Evolutionary conservation across 768 basidiomycete genomes (phyloP).

Genomic region (Suillus brevipes): DNA sequence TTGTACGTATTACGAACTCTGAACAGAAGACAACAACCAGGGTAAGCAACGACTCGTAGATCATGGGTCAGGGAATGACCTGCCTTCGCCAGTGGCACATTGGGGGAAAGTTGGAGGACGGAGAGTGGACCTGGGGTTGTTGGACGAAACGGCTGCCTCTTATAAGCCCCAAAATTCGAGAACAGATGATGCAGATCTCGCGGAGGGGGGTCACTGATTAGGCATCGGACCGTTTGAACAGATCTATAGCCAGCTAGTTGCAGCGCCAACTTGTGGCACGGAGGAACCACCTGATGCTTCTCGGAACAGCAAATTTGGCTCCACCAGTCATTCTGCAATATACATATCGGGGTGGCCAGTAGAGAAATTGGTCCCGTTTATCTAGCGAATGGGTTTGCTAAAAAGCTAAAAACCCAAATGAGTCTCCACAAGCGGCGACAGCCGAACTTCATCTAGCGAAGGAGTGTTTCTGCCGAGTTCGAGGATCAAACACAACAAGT

Average conservation of each 20-base stretch:
- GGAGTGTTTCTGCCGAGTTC: conserved; percentile 16
- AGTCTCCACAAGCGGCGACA: conserved; percentile 23
- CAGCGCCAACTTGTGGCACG: conserved; percentile 25
- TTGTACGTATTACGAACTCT: conserved; percentile 69
- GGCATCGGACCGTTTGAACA: conserved; percentile 23
- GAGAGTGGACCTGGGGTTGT: conserved; percentile 19
- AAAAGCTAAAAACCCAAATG: conserved; percentile 39
- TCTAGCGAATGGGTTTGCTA: conserved; percentile 24
- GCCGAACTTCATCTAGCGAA: conserved; percentile 22
- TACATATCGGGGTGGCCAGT: conserved; percentile 23
- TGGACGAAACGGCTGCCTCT: conserved; percentile 12
- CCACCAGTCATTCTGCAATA: conserved; percentile 16
- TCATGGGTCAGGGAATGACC: conserved; percentile 24
- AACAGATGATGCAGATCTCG: conserved; percentile 28
- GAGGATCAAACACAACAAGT: conserved; percentile 22
- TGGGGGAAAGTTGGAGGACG: conserved; percentile 31
- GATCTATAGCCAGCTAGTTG: conserved; percentile 22
- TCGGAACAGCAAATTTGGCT: conserved; percentile 33
- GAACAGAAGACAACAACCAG: conserved; percentile 10
- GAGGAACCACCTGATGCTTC: conserved; percentile 31
- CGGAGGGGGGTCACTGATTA: conserved; percentile 24
- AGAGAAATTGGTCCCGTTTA: conserved; percentile 17
- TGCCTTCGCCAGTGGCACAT: conserved; percentile 78
- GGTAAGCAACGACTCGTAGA: conserved; percentile 17
- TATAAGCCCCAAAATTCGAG: conserved; percentile 28